Evolutionary conservation across 306 rosid genomes (phyloP).

Genomic region (Nissolia schottii): DNA sequence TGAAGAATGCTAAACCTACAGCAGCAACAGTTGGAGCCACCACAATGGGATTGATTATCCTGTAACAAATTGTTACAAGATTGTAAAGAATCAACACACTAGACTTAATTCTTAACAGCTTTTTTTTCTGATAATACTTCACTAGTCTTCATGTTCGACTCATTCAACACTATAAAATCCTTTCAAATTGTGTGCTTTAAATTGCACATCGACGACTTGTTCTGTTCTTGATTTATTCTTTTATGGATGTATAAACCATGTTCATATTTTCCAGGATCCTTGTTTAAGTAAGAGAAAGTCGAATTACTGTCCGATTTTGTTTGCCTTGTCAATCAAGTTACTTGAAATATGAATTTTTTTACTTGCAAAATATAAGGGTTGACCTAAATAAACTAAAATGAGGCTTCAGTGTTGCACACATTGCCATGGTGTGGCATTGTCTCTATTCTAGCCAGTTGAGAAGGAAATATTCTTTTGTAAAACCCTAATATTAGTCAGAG

Average conservation of each 20-base stretch:
- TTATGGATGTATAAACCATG: background rate
- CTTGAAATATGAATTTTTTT: too few relatives aligned
- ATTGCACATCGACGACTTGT: background rate
- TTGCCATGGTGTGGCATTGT: too few relatives aligned
- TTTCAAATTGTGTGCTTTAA: background rate
- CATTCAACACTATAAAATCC: background rate
- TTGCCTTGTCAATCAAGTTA: too few relatives aligned
- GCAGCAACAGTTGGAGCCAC: constrained; percentile 90
- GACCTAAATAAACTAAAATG: too few relatives aligned
- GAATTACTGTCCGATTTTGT: too few relatives aligned
- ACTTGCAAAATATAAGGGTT: too few relatives aligned
- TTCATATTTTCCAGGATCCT: background rate
- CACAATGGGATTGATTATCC: constrained; percentile 78
- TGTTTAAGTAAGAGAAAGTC: too few relatives aligned
- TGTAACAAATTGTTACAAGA: constrained; percentile 26
- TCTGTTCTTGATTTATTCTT: background rate
- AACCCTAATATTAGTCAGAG: too few relatives aligned
- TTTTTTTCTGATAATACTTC: background rate
- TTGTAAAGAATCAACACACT: constrained; percentile 3
- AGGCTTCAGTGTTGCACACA: too few relatives aligned
- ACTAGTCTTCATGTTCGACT: background rate
- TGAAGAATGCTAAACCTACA: constrained; percentile 77
- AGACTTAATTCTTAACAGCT: background rate
- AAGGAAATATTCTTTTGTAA: too few relatives aligned
- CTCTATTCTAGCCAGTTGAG: too few relatives aligned